Percentiles rank a stretch among this genome's conserved stretches.
Conservation (phyloP, 2,329 filamentous ascomycete genomes). For the Amphichorda felina region DNA sequence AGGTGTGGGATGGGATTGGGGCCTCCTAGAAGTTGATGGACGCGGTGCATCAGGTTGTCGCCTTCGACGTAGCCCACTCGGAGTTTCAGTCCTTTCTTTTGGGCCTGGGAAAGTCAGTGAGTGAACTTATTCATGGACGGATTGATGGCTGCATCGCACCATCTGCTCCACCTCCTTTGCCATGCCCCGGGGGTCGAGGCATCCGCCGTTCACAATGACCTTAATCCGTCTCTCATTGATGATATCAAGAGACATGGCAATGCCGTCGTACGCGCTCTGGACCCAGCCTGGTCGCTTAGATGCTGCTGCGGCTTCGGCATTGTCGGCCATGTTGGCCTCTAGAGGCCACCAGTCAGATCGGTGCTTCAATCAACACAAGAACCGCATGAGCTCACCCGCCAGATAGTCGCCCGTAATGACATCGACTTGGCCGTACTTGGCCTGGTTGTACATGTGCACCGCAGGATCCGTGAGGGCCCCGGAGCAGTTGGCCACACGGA, state of each 20-base stretch:
- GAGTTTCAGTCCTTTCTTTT: constrained; percentile 13
- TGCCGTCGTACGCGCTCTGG: constrained; percentile 9
- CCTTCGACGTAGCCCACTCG: constrained; percentile 24
- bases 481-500: constrained; percentile 14
- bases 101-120: constrained; percentile 8
- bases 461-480: constrained; percentile 10
- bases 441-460: constrained; percentile 15
- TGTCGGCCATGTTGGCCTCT: constrained; percentile 15
- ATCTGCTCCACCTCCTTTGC: constrained; percentile 18
- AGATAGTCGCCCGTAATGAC: constrained; percentile 43
- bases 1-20: constrained; percentile 11
- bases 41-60: constrained; percentile 18
- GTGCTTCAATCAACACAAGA: too few species aligned
- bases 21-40: constrained; percentile 1
- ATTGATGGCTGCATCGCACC: constrained; percentile 19
- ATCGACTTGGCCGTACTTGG: constrained; percentile 21
- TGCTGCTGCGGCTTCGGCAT: constrained; percentile 5
- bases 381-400: constrained; percentile 21
- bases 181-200: constrained; percentile 38
- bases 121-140: constrained; percentile 8
- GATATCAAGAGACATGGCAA: constrained; percentile 16
- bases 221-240: constrained; percentile 34
- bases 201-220: constrained; percentile 44
- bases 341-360: constrained; percentile 9
- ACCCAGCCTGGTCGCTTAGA: constrained; percentile 9